These are phyloP conservation scores for Brassica cretica DNA, from an alignment of 345 rosid genomes.

Conservation along the genomic window DNA sequence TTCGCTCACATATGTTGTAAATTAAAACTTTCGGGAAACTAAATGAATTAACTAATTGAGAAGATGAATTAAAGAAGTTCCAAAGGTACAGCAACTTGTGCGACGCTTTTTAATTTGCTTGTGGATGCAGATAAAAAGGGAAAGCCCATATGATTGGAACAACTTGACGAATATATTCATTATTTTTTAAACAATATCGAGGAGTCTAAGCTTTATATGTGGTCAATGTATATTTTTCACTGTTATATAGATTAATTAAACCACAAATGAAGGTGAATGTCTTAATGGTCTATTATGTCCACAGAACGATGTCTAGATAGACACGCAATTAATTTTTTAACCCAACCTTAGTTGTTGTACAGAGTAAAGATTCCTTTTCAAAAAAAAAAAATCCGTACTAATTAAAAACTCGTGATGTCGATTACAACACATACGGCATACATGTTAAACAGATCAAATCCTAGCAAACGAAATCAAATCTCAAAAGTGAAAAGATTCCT, in stretches of 20 bases:
- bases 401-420: background rate
- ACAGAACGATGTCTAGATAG: background rate
- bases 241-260: background rate
- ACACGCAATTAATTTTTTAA: background rate
- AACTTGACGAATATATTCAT: conserved; percentile 15
- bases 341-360: background rate
- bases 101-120: conserved; percentile 11
- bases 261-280: conserved; percentile 5
- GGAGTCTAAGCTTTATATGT: conserved; percentile 3
- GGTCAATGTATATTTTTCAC: background rate
- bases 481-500: conserved; percentile 27
- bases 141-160: conserved; percentile 26
- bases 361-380: background rate
- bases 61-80: conserved; percentile 1
- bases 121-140: conserved; percentile 29
- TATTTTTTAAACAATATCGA: background rate
- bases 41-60: conserved; percentile 1
- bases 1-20: conserved; percentile 19
- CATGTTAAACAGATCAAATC: conserved; percentile 7
- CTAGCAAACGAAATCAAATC: conserved; percentile 30
- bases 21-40: background rate
- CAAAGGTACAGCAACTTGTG: conserved; percentile 27
- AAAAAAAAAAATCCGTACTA: background rate
- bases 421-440: background rate
- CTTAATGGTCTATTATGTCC: background rate